phyloP scores from a whole-genome alignment of 495 filamentous ascomycete species.

The Pyronema domesticum region DNA sequence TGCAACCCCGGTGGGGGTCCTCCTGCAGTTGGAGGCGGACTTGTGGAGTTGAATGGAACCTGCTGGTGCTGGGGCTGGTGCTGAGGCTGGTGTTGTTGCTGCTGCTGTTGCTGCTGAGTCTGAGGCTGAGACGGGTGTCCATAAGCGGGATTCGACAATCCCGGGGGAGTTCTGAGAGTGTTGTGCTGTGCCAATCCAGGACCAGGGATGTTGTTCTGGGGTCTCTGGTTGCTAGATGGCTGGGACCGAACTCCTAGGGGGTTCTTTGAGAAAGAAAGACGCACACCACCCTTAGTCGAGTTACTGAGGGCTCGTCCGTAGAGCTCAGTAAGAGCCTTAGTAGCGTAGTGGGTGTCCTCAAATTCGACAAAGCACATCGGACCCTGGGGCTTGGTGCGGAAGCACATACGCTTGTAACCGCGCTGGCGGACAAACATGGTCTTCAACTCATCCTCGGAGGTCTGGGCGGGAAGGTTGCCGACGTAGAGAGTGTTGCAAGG shows the following conservation, averaged over 20 bases:
- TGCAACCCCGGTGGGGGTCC: not conserved
- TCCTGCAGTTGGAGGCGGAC: not conserved
- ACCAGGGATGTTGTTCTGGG: slow-evolving; percentile 3
- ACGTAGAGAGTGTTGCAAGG: slow-evolving; percentile 98
- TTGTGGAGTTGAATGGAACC: not conserved
- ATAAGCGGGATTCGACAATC: slow-evolving; percentile 17
- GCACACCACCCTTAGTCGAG: slow-evolving; percentile 87
- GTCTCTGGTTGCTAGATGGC: slow-evolving; percentile 5
- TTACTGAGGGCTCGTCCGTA: slow-evolving; percentile 83
- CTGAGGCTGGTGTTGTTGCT: slow-evolving; percentile 2
- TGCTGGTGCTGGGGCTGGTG: not conserved
- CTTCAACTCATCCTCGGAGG: slow-evolving; percentile 91
- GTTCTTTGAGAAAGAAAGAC: slow-evolving; percentile 97
- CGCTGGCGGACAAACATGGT: slow-evolving; percentile 85
- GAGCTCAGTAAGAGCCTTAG: slow-evolving; percentile 78
- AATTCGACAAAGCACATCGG: slow-evolving; percentile 99
- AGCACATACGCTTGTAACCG: slow-evolving; percentile 89
- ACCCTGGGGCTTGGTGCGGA: slow-evolving; percentile 94
- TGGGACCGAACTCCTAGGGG: slow-evolving; percentile 65
- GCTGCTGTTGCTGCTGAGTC: slow-evolving; percentile 7
- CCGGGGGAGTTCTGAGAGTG: slow-evolving; percentile 20
- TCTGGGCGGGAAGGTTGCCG: slow-evolving; percentile 84
- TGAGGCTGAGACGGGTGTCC: slow-evolving; percentile 10
- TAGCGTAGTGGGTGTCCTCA: slow-evolving; percentile 84
- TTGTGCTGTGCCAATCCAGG: slow-evolving; percentile 10